Conservation (phyloP, 805 yeast genomes). For the Metschnikowia picachoensis region DNA sequence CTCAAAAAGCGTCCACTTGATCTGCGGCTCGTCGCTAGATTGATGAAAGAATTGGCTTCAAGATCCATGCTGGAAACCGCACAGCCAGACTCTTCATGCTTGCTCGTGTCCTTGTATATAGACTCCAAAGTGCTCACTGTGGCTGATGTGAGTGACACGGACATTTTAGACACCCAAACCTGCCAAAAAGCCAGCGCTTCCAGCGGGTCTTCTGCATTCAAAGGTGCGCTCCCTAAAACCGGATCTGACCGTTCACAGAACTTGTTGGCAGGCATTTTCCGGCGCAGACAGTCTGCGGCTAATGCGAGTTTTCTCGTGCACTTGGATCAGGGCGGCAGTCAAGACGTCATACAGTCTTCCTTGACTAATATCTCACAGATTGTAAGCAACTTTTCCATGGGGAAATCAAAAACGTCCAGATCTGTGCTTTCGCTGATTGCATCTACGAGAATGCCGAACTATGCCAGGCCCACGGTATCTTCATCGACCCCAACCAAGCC, state of each 20-base stretch:
- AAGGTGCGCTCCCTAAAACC: constrained; percentile 13
- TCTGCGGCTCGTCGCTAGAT: constrained; percentile 6
- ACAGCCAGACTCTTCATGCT: constrained; percentile 25
- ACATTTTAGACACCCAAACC: constrained; percentile 18
- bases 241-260: constrained; percentile 23
- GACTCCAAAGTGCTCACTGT: constrained; percentile 20
- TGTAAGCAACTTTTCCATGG: constrained; percentile 16
- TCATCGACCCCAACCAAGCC: constrained; percentile 18
- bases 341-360: constrained; percentile 23
- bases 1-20: constrained; percentile 10
- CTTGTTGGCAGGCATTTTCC: constrained; percentile 26
- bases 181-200: constrained; percentile 25
- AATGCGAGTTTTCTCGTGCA: constrained; percentile 23
- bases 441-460: constrained; percentile 19
- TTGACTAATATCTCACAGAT: constrained; percentile 24
- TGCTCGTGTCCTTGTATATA: constrained; percentile 23
- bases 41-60: constrained; percentile 21
- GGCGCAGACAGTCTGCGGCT: constrained; percentile 12
- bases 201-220: constrained; percentile 28
- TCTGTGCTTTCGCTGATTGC: not conserved
- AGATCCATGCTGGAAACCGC: constrained; percentile 19
- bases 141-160: constrained; percentile 31
- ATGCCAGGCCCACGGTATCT: constrained; percentile 32
- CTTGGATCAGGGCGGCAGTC: constrained; percentile 27
- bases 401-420: not conserved